Evolutionary conservation across 164 flowering plant species (phyloP), one percentile per base, ranked within the genome.

Genomic region (Litsea cubeba): DNA sequence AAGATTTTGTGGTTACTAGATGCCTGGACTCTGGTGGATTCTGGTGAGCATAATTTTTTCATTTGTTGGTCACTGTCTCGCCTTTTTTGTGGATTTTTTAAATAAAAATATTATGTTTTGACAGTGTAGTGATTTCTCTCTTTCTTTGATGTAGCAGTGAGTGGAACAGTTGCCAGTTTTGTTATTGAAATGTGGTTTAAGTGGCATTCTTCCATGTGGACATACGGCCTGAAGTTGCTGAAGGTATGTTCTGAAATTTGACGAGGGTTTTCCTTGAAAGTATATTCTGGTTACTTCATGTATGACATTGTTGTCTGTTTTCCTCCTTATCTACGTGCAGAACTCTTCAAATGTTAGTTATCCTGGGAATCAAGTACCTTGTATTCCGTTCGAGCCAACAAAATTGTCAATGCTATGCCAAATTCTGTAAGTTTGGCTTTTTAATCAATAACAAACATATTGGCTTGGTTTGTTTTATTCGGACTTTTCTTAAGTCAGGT

Each of bases 191-290:
- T 96, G 92, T 94, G 97, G 99, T 88, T 82, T 71, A 84, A 79
- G 68, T 96, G 99, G 99, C 99, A 96, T 83, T 84, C 85, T 24
- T 86, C 82, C 68, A 75, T 92, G 85, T 96, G 99, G 99, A 81
- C 40, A 32, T 40, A 72, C 71, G 62, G 68, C 17, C 72, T 77
- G 71, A 72, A 62, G 69, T 63, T 64, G 70, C 68, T 79, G 58
- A 76, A 79, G 89, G 97, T 88, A 84, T 76, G 32, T 65, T 15
- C 25, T 30, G 23, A 54, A 62, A 12, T 11, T 62, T 69, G 2
- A 24, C 18, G 11, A 49, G 17, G 6, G 22, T 26, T 68, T 46
- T 66, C 26, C 14, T 46, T 15, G 17, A 20, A 32, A n/a, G 23
- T 15, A 12, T 20, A 15, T 30, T 66, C 5, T 66, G 69, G 66